Percentiles rank a stretch among this genome's conserved stretches.
Evolutionary conservation across 768 basidiomycete genomes (phyloP).

Genomic region (Boletales sp.): DNA sequence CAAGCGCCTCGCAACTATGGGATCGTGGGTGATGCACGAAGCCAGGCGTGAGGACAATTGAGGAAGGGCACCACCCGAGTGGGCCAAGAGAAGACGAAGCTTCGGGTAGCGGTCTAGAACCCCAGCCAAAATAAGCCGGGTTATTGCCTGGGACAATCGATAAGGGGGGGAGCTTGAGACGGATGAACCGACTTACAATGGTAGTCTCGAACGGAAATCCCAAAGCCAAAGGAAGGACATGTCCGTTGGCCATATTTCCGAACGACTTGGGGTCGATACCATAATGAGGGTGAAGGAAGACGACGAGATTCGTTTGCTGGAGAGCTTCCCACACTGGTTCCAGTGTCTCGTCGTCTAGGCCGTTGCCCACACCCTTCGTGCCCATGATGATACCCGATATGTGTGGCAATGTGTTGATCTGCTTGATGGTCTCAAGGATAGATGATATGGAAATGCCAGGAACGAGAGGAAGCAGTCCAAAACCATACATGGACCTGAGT

Average conservation of each 20-base stretch:
- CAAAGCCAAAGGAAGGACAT: slow-evolving; percentile 81
- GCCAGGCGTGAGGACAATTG: slow-evolving; percentile 81
- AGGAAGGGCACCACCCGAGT: slow-evolving; percentile 83
- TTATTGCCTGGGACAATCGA: slow-evolving; percentile 48
- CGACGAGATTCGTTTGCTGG: slow-evolving; percentile 61
- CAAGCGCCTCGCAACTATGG: slow-evolving; percentile 67
- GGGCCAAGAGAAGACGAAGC: slow-evolving; percentile 77
- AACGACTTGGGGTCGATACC: slow-evolving; percentile 72
- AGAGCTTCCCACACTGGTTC: slow-evolving; percentile 84
- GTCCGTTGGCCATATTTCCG: slow-evolving; percentile 77
- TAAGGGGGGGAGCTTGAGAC: slow-evolving; percentile 4
- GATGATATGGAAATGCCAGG: slow-evolving; percentile 52
- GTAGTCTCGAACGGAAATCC: slow-evolving; percentile 93
- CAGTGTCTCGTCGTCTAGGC: slow-evolving; percentile 74
- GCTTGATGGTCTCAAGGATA: slow-evolving; percentile 61
- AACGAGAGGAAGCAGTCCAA: slow-evolving; percentile 82
- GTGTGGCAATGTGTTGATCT: slow-evolving; percentile 62
- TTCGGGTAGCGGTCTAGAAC: slow-evolving; percentile 74
- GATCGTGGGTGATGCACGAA: slow-evolving; percentile 84
- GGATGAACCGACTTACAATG: slow-evolving; percentile 46
- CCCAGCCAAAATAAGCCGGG: slow-evolving; percentile 78
- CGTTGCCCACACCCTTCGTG: slow-evolving; percentile 70
- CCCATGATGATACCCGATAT: slow-evolving; percentile 81
- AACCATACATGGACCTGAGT: slow-evolving; percentile 72
- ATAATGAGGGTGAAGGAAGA: slow-evolving; percentile 87